Evolutionary conservation across 2,329 filamentous ascomycete species (phyloP), one percentile per base, ranked within the genome.

Genomic region (Bisporella sp.): DNA sequence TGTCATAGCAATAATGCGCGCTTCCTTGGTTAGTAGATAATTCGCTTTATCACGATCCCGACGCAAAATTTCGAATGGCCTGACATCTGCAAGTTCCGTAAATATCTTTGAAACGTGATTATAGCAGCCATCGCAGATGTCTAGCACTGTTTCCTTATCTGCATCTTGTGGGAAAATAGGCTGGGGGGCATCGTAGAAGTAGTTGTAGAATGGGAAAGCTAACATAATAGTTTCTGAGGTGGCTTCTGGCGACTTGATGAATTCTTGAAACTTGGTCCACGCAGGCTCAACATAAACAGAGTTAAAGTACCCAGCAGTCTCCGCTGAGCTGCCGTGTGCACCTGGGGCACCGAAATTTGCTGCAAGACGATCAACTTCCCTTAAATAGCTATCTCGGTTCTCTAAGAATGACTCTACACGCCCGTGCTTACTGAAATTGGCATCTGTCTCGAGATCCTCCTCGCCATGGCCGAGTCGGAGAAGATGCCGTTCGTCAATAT

Each of bases 1-100:
- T 13, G 93, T 99, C 95, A 99, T 99, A 51, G 93, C 95, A 57
- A 99, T 85, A 55, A 99, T 93, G 35, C 93, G 85, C n/a, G 95
- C 95, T 69, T 97, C 92, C 62, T 90, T 96, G 5, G 90, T 86
- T 33, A 99, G 79, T 5, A 99, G 81, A 64, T 99, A 99, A 67
- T 97, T 97, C 47, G 91, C 87, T 71, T 95, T 96, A 66, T 99
- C 93, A 35, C 87, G 84, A 56, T 91, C 87, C 49, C 86, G 85
- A 47, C 90, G 83, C 50, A 99, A 72, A 46, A 99, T 91, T 70
- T 99, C 93, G 63, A 99, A 99, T 0, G 93, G 95, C 59, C 91
- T 79, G 43, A 95, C 92, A 64, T 97, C 91, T 57, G 91, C 89
- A 45, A 99, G 75, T 66, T 97, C 90, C 0, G 86, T 82, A 64